These are phyloP conservation scores for Colletotrichum sp. DNA, from an alignment of 2,329 filamentous ascomycete genomes.

Conservation along the genomic window DNA sequence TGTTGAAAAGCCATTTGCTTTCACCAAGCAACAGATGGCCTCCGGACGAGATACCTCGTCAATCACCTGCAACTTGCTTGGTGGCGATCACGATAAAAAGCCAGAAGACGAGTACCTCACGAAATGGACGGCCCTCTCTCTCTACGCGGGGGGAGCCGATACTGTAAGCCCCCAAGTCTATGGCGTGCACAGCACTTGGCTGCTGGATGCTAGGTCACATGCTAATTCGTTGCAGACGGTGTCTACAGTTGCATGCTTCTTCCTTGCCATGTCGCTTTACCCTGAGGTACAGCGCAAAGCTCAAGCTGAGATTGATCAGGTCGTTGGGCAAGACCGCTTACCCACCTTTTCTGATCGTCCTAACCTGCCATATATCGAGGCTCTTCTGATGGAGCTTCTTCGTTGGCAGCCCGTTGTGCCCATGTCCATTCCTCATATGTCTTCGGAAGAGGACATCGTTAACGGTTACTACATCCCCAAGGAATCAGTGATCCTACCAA, in stretches of 20 bases:
- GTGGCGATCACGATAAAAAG: background rate
- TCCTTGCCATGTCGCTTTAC: constrained; percentile 49
- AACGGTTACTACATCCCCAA: constrained; percentile 2
- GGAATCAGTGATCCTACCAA: constrained; percentile 5
- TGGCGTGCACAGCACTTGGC: background rate
- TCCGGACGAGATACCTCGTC: background rate
- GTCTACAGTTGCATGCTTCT: constrained; percentile 43
- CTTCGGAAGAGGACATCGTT: constrained; percentile 24
- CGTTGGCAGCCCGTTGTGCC: constrained; percentile 60
- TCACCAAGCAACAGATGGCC: constrained; percentile 26
- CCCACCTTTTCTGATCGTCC: constrained; percentile 53
- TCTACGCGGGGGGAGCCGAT: constrained; percentile 17
- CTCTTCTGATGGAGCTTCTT: constrained; percentile 59
- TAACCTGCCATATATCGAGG: constrained; percentile 55
- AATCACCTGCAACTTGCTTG: background rate
- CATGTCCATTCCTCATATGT: constrained; percentile 42
- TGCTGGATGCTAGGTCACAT: constrained; percentile 3
- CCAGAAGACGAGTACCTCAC: background rate
- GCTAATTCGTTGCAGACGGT: constrained; percentile 21
- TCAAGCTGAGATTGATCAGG: constrained; percentile 55
- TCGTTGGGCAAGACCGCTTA: constrained; percentile 51
- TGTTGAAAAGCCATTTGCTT: constrained; percentile 11
- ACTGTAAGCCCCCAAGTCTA: background rate
- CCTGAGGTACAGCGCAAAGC: constrained; percentile 51
- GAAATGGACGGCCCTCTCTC: constrained; percentile 5